Base-by-base conservation (phyloP, 1,284 basidiomycete genomes). In the Cryptococcus sp. region DNA sequence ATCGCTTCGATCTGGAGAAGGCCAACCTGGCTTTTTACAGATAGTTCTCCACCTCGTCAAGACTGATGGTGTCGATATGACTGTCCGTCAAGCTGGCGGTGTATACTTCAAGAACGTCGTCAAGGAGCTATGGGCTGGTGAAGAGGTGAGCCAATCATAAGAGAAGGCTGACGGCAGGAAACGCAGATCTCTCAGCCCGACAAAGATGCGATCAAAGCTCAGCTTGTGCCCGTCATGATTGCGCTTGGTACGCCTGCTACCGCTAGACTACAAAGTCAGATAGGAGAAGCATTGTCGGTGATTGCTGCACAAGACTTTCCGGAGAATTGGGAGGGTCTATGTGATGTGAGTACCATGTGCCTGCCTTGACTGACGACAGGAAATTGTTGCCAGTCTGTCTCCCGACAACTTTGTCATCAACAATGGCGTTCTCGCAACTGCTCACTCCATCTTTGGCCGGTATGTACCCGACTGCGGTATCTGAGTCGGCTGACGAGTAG, bases 361-460 rank as follows among this genome's bases (percentile, higher is more conserved):
- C 39, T 24, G 36, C 14, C n/a, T 21, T 46, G 39, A 11, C 53
- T 55, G 28, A 47, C 25, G 14, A 42, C 67, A 93, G 88, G 87
- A 91, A 85, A 83, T 96, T 44, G 87, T 93, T 43, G 69, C 77
- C 45, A 88, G 88, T 52, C 79, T 93, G 40, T 85, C 88, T 13
- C 75, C 80, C 9, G 81, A 84, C 18, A 85, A 97, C 67, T 91
- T 88, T 72, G 85, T 85, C 58, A 74, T 91, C 62, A 94, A 97
- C 70, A 80, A 92, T 36, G 89, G 88, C 49, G 88, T 98, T 7
- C 81, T 99, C 34, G 84, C 94, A 63, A 93, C 93, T 0, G 90
- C 91, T 0, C 94, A 98, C 74, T 92, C 91, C 39, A 98, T 98
- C 66, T 98, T 97, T 77, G 82, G 84, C 49, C 83, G 85, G 59